phyloP scores from a whole-genome alignment of 805 yeast genomes.

The Tetrapisispora iriomotensis region DNA sequence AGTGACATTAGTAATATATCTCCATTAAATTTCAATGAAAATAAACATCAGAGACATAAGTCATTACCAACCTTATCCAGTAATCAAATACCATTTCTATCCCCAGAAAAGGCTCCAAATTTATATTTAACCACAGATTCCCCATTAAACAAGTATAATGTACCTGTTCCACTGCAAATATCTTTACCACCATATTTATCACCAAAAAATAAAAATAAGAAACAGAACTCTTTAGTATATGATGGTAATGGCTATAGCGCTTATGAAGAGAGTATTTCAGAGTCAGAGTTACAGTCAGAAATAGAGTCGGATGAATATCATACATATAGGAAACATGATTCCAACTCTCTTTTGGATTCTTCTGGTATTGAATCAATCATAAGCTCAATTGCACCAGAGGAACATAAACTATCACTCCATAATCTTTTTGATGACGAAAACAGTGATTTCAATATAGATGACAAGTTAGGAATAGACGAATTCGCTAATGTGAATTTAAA shows the following conservation, averaged over 20 bases:
- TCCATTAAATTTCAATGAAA: slow-evolving; percentile 9
- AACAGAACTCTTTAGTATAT: slow-evolving; percentile 26
- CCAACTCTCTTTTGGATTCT: background rate
- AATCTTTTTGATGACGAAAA: slow-evolving; percentile 2
- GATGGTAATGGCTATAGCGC: slow-evolving; percentile 32
- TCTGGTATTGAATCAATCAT: slow-evolving; percentile 7
- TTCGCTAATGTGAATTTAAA: slow-evolving; percentile 28
- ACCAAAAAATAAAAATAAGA: slow-evolving; percentile 23
- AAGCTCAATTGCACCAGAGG: slow-evolving; percentile 23
- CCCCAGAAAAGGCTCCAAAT: slow-evolving; percentile 5
- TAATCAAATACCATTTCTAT: background rate
- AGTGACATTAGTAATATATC: slow-evolving; percentile 5
- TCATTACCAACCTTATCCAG: slow-evolving; percentile 1
- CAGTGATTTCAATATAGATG: slow-evolving; percentile 13
- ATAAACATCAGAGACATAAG: background rate
- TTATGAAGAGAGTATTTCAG: slow-evolving; percentile 5
- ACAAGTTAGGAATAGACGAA: slow-evolving; percentile 22
- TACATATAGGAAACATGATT: slow-evolving; percentile 4
- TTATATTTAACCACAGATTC: slow-evolving; percentile 31
- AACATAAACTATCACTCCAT: slow-evolving; percentile 17
- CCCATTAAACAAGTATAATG: slow-evolving; percentile 25
- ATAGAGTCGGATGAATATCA: too few relatives aligned
- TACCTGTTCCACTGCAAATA: slow-evolving; percentile 33
- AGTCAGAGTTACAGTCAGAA: too few relatives aligned
- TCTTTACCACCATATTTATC: slow-evolving; percentile 32